phyloP scores from a whole-genome alignment of 2,329 filamentous ascomycete genomes.

The Helminthosporium solani region DNA sequence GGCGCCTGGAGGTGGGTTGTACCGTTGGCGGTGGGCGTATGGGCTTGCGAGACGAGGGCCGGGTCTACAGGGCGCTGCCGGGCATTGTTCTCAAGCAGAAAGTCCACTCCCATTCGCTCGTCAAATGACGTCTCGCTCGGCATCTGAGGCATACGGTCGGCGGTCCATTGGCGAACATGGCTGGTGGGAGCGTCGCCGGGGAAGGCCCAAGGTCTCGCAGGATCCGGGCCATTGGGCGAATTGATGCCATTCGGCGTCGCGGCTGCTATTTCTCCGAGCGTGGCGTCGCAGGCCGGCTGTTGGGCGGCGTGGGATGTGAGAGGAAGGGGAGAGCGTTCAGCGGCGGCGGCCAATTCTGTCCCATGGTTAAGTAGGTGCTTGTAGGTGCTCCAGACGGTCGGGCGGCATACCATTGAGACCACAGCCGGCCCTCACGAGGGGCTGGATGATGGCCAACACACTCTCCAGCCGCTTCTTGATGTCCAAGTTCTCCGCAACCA shows the following conservation, averaged over 20 bases:
- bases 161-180: slow-evolving; percentile 37
- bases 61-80: slow-evolving; percentile 40
- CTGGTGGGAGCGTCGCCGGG: slow-evolving; percentile 33
- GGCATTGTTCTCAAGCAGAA: slow-evolving; percentile 65
- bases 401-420: slow-evolving; percentile 46
- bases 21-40: slow-evolving; percentile 22
- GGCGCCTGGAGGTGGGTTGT: slow-evolving; percentile 34
- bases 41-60: slow-evolving; percentile 49
- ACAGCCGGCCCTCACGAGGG: slow-evolving; percentile 51
- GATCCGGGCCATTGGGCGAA: slow-evolving; percentile 26
- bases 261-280: slow-evolving; percentile 22
- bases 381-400: neutral
- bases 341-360: slow-evolving; percentile 50
- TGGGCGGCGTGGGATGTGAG: slow-evolving; percentile 16
- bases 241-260: slow-evolving; percentile 21
- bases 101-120: slow-evolving; percentile 71
- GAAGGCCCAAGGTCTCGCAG: slow-evolving; percentile 34
- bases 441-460: slow-evolving; percentile 65
- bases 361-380: neutral
- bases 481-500: slow-evolving; percentile 77
- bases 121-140: slow-evolving; percentile 35
- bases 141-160: slow-evolving; percentile 35
- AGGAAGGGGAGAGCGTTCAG: slow-evolving; percentile 49
- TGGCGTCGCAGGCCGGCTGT: slow-evolving; percentile 24
- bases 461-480: slow-evolving; percentile 68